Base-by-base conservation (phyloP, 2,329 filamentous ascomycete genomes). In the Pestalotiopsis sp. region DNA sequence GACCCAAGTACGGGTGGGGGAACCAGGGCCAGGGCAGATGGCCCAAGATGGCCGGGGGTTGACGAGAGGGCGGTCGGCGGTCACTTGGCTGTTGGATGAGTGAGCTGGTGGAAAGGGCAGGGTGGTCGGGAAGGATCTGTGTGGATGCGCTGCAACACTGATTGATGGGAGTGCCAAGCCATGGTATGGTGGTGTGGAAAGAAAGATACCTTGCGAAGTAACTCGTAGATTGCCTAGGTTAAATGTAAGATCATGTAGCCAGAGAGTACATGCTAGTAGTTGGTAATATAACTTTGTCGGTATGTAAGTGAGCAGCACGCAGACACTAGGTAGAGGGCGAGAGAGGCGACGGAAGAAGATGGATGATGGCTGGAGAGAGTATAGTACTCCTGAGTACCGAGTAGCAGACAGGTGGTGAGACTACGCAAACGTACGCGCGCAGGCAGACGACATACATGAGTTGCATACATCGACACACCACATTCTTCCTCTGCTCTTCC, bases 1-100 rank as follows among this genome's bases (percentile, higher is more conserved):
- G 52, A 66, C 60, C 67, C 65, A 67, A 60, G 35, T 30, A 64
- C 48, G 67, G 64, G 67, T 68, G 67, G 67, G 67, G 60, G 65
- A 67, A 30, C 55, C 66, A 59, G 67, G 67, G 58, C 59, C 67
- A 59, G 55, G 64, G 67, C 22, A 61, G 59, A 61, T 61, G 56
- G 52, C 35, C 35, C 20, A 55, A 66, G 63, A 56, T 66, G 56
- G 35, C 52, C 35, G 60, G 65, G 64, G 64, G 57, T 40, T 26
- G 59, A 59, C 52, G 64, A 24, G 20, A 64, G 14, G 56, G 22
- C 26, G 44, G 44, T 52, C 44, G 44, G 58, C 30, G 30, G 58
- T 35, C 58, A 39, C 58, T 61, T 26, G 58, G 20, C 35, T 35
- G 30, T 35, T 35, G 7, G 30, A 35, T 35, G 30, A 35, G 30